These are phyloP conservation scores for Penstemon newberryi DNA, from an alignment of 257 asterid species.

Conservation along the genomic window DNA sequence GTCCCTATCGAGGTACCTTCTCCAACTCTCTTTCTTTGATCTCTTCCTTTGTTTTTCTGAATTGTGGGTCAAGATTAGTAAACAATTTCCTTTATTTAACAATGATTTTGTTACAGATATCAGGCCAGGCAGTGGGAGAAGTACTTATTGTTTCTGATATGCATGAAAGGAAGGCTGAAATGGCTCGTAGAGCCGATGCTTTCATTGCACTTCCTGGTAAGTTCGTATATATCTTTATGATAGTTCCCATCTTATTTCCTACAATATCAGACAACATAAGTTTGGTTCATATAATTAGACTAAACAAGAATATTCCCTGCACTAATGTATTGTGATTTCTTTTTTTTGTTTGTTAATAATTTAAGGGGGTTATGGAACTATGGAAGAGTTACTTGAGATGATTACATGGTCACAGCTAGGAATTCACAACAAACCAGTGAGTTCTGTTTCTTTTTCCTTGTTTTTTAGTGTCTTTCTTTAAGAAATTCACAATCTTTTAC, in stretches of 20 bases:
- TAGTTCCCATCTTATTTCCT: too few relatives aligned
- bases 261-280: neutral
- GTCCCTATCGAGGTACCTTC: constrained; percentile 55
- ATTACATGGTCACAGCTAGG: constrained; percentile 60
- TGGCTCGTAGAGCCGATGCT: constrained; percentile 62
- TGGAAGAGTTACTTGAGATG: constrained; percentile 73
- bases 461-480: neutral
- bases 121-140: constrained; percentile 62
- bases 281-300: neutral
- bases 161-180: constrained; percentile 74
- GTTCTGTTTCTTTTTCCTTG: neutral
- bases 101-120: constrained; percentile 39
- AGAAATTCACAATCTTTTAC: neutral
- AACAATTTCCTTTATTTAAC: neutral
- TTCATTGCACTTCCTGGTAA: constrained; percentile 69
- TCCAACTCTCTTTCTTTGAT: neutral
- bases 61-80: neutral
- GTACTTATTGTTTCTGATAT: constrained; percentile 58
- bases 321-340: too few relatives aligned
- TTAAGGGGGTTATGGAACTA: constrained; percentile 68
- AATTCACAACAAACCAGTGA: constrained; percentile 50
- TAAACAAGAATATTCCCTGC: neutral
- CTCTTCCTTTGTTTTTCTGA: neutral
- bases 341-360: neutral
- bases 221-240: neutral